A percentile compares a stretch with the other conserved stretches of the same genome.
These are phyloP conservation scores for Phytophthora tentaculata DNA, from an alignment of 352 stramenopile species.

Conservation along the genomic window DNA sequence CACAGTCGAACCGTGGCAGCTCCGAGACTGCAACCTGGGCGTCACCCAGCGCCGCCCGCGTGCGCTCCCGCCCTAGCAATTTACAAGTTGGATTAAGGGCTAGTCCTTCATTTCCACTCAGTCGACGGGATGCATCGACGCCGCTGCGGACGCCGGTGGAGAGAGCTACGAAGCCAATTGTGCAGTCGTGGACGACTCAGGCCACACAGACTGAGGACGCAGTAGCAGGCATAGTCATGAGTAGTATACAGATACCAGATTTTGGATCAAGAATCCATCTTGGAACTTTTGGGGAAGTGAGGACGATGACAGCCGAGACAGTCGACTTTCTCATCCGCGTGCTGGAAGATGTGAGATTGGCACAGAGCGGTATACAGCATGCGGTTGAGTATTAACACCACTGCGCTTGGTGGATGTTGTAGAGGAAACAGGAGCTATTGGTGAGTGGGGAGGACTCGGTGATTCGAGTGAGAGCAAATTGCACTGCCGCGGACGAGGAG, in stretches of 20 bases:
- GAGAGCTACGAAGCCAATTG: not conserved
- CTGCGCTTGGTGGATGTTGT: conserved; percentile 3
- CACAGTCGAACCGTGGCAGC: not conserved
- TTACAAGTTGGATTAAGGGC: conserved; percentile 40
- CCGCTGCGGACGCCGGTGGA: conserved; percentile 11
- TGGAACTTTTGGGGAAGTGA: conserved; percentile 53
- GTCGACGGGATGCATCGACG: conserved; percentile 17
- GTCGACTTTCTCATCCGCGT: conserved; percentile 73
- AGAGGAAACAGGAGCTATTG: conserved; percentile 57
- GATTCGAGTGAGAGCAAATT: conserved; percentile 4
- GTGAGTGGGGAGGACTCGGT: conserved; percentile 15
- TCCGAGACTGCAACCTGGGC: conserved; percentile 34
- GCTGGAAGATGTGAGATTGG: conserved; percentile 58
- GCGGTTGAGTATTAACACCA: not conserved
- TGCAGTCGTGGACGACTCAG: conserved; percentile 30
- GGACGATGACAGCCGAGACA: conserved; percentile 62
- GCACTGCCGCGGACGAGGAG: not conserved
- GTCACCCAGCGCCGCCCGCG: conserved; percentile 46
- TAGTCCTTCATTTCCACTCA: conserved; percentile 46
- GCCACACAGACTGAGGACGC: conserved; percentile 34
- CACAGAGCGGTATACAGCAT: not conserved
- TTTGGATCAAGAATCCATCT: conserved; percentile 24
- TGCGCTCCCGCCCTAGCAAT: conserved; percentile 53
- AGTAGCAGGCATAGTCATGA: not conserved
- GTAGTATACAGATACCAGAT: not conserved